Conservation (phyloP, 805 yeast species). For the Teunomyces gatunensis region DNA sequence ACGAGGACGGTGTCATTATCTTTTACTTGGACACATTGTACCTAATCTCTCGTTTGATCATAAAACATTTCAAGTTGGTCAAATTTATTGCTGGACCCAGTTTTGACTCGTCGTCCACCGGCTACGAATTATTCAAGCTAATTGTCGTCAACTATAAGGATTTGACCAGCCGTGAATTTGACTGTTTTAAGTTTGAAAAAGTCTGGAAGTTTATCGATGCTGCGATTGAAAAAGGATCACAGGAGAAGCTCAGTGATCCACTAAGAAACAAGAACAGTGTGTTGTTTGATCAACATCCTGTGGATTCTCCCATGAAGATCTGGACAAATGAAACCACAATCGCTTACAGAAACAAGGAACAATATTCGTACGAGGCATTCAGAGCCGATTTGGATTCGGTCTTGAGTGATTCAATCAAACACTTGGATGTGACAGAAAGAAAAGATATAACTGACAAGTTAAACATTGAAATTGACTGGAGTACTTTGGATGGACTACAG, state of each 20-base stretch:
- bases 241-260: constrained; percentile 1
- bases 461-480: constrained; percentile 8
- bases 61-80: constrained; percentile 32
- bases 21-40: constrained; percentile 42
- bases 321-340: constrained; percentile 12
- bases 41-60: constrained; percentile 29
- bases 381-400: constrained; percentile 25
- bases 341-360: constrained; percentile 13
- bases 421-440: constrained; percentile 14
- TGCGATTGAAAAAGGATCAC: constrained; percentile 19
- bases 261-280: constrained; percentile 3
- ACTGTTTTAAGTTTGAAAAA: constrained; percentile 27
- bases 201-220: constrained; percentile 36
- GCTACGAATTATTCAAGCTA: constrained; percentile 35
- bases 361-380: constrained; percentile 23
- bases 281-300: constrained; percentile 16
- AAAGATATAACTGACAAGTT: constrained; percentile 13
- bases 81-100: constrained; percentile 30
- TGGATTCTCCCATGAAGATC: constrained; percentile 40
- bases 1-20: constrained; percentile 40
- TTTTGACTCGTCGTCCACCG: constrained; percentile 25
- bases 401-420: constrained; percentile 8
- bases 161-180: constrained; percentile 30
- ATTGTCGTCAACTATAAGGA: constrained; percentile 34
- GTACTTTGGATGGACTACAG: constrained; percentile 2